Evolutionary conservation across 169 alveolate genomes (phyloP).

Genomic region (Cryptosporidium ryanae): DNA sequence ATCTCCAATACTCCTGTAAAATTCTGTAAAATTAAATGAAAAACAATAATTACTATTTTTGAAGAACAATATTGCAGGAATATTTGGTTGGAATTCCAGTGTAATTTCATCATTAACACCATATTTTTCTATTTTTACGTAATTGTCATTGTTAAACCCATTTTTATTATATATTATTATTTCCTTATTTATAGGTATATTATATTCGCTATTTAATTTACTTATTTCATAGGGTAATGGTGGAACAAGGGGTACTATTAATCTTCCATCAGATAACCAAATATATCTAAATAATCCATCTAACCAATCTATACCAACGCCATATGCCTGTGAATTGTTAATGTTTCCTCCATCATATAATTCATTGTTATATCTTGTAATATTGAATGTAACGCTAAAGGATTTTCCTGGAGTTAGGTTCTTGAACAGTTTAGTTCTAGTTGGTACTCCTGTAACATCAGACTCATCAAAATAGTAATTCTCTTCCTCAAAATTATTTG

Average conservation of each 20-base stretch:
- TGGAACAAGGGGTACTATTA: constrained; percentile 36
- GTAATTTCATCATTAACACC: constrained; percentile 79
- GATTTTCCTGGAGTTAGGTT: constrained; percentile 56
- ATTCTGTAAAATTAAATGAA: constrained; percentile 84
- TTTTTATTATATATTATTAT: constrained; percentile 11
- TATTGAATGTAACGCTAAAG: constrained; percentile 10
- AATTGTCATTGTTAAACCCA: background rate
- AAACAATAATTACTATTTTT: constrained; percentile 81
- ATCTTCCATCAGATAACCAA: constrained; percentile 65
- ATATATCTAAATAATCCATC: constrained; percentile 58
- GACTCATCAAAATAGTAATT: constrained; percentile 43
- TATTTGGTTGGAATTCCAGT: constrained; percentile 84
- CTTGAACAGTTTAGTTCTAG: constrained; percentile 33
- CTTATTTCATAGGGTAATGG: constrained; percentile 70
- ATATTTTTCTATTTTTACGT: constrained; percentile 64
- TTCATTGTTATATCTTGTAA: background rate
- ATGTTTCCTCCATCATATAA: background rate
- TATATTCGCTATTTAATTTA: constrained; percentile 32
- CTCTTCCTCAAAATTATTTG: constrained; percentile 60
- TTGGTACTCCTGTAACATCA: background rate
- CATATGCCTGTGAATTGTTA: background rate
- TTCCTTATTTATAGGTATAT: constrained; percentile 39
- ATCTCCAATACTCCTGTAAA: constrained; percentile 79
- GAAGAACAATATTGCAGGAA: constrained; percentile 83
- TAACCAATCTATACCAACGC: constrained; percentile 69